phyloP scores from a whole-genome alignment of 1,284 basidiomycete genomes.

The Ustanciosporium gigantosporum region DNA sequence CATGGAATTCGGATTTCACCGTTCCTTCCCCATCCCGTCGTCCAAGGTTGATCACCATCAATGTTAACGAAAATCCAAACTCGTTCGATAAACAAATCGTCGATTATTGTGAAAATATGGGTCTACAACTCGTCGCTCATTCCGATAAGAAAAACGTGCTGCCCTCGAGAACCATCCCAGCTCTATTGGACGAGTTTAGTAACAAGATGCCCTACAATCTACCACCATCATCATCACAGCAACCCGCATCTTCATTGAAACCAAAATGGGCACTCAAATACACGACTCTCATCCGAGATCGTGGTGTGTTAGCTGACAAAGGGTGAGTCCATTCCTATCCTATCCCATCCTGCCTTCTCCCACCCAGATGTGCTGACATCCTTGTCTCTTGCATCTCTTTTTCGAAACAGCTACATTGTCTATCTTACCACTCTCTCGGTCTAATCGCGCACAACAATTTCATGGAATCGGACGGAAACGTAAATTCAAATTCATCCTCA shows the following conservation, averaged over 20 bases:
- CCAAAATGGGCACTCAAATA: constrained; percentile 52
- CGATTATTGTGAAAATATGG: constrained; percentile 38
- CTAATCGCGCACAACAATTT: constrained; percentile 2
- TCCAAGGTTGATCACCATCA: constrained; percentile 42
- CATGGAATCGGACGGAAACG: no score
- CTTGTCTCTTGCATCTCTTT: background rate
- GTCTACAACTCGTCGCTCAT: constrained; percentile 41
- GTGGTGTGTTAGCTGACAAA: constrained; percentile 51
- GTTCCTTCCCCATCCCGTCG: constrained; percentile 18
- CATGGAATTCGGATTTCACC: constrained; percentile 31
- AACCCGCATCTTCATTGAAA: constrained; percentile 1
- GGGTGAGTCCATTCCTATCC: constrained; percentile 21
- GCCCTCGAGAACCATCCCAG: constrained; percentile 38
- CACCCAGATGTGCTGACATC: background rate
- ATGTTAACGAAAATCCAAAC: constrained; percentile 42
- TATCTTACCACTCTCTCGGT: constrained; percentile 11
- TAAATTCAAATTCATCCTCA: no score
- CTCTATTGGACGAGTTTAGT: constrained; percentile 41
- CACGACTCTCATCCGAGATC: constrained; percentile 46
- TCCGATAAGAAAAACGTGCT: constrained; percentile 42
- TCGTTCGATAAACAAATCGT: constrained; percentile 36
- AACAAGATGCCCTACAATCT: constrained; percentile 25
- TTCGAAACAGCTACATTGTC: constrained; percentile 19
- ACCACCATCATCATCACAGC: background rate
- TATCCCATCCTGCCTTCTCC: background rate